phyloP scores from a whole-genome alignment of 371 early-diverging fungal genomes.

The Haplosporangium sp. region DNA sequence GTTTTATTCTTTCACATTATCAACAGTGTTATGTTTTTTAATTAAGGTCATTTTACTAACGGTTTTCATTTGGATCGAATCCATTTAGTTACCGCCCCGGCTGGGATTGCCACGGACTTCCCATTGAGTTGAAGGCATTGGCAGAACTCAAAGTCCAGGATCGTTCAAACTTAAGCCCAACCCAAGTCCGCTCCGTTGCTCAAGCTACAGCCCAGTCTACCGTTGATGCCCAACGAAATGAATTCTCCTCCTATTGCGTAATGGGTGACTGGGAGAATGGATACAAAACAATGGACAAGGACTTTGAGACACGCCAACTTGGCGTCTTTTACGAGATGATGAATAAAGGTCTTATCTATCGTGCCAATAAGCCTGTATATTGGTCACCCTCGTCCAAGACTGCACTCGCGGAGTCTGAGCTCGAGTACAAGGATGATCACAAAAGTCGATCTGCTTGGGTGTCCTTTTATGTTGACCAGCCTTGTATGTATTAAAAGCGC shows the following conservation, averaged over 20 bases:
- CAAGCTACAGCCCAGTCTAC: conserved; percentile 75
- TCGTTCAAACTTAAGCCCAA: conserved; percentile 62
- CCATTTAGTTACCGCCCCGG: conserved; percentile 86
- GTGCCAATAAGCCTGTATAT: conserved; percentile 82
- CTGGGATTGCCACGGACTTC: conserved; percentile 98
- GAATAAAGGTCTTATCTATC: conserved; percentile 65
- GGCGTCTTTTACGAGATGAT: conserved; percentile 85
- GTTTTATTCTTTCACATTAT: background rate
- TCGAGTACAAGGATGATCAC: conserved; percentile 89
- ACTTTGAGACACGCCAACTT: conserved; percentile 86
- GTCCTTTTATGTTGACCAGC: conserved; percentile 62
- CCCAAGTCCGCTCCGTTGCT: conserved; percentile 76
- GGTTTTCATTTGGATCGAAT: background rate
- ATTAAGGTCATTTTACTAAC: background rate
- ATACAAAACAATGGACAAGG: conserved; percentile 81
- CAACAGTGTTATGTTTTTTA: background rate
- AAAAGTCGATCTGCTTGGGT: conserved; percentile 81
- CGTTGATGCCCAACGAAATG: conserved; percentile 73
- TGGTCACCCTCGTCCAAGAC: conserved; percentile 94
- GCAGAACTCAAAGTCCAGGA: conserved; percentile 68
- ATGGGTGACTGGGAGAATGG: conserved; percentile 91
- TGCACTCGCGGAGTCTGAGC: conserved; percentile 91
- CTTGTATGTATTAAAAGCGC: conserved; percentile 43
- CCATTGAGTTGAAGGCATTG: conserved; percentile 94
- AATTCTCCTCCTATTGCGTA: conserved; percentile 80